A percentile compares a stretch with the other conserved stretches of the same genome.
Evolutionary conservation across 2,329 filamentous ascomycete genomes (phyloP).

Genomic region (Colletotrichum viniferum): DNA sequence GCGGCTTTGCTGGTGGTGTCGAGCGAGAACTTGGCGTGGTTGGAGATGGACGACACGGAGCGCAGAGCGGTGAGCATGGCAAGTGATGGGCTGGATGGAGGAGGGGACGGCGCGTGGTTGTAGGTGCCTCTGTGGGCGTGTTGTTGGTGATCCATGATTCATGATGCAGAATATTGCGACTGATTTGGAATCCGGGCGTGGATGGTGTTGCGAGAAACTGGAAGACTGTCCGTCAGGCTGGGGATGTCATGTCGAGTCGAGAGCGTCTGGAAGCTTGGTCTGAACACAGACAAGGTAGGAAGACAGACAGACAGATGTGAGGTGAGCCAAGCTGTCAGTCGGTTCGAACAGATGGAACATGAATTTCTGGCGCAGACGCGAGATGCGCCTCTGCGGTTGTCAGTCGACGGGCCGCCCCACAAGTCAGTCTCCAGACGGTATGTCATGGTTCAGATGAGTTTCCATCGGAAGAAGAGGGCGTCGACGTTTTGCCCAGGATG

Average conservation of each 20-base stretch:
- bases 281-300: neutral
- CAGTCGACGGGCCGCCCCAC: neutral
- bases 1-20: neutral
- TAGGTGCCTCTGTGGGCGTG: neutral
- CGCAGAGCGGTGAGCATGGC: constrained; percentile 1
- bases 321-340: neutral
- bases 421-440: neutral
- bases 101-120: neutral
- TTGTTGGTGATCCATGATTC: constrained; percentile 2
- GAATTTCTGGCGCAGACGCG: constrained; percentile 9
- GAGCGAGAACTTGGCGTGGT: neutral
- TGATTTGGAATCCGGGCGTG: constrained; percentile 2
- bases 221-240: neutral
- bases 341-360: neutral
- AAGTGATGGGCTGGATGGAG: neutral
- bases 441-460: constrained; percentile 1
- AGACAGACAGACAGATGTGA: neutral
- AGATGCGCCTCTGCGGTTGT: constrained; percentile 4
- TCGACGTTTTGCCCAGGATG: neutral
- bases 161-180: neutral
- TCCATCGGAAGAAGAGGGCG: neutral
- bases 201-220: neutral
- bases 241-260: neutral
- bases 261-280: neutral
- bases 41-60: neutral